Conservation (phyloP, 2,329 filamentous ascomycete species). For the Phyllosticta paracitricarpa region DNA sequence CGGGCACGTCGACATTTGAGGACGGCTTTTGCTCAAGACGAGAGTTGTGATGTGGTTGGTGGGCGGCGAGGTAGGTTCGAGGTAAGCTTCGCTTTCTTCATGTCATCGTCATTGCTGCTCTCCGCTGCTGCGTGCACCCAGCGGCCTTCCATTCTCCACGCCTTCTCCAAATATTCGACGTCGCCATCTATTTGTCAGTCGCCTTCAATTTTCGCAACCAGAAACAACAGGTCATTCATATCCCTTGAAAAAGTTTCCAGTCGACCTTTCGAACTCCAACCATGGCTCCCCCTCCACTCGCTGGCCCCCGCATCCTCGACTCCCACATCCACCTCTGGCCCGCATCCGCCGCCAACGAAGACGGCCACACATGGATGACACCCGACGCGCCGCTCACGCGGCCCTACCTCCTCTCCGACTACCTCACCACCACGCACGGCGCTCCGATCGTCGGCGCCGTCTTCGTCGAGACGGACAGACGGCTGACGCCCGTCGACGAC, state of each 20-base stretch:
- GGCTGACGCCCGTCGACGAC: background rate
- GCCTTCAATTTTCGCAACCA: background rate
- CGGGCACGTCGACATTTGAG: no score
- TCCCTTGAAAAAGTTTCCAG: background rate
- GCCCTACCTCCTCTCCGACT: constrained; percentile 57
- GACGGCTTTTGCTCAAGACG: no score
- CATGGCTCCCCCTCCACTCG: constrained; percentile 1
- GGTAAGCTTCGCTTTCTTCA: no score
- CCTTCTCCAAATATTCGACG: no score
- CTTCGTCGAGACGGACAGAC: constrained; percentile 54
- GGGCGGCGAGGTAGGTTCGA: no score
- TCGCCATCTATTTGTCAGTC: no score
- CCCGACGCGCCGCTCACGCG: constrained; percentile 49
- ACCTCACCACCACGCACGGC: constrained; percentile 32
- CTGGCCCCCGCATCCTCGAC: constrained; percentile 51
- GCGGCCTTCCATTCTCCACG: no score
- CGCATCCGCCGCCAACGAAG: constrained; percentile 46
- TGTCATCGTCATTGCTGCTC: no score
- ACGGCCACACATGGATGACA: constrained; percentile 60
- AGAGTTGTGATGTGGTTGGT: no score
- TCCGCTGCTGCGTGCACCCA: no score
- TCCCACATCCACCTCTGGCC: constrained; percentile 88
- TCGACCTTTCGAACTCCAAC: background rate
- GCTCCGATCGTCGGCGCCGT: constrained; percentile 50
- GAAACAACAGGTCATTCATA: background rate